Base-by-base conservation (phyloP, 2,329 filamentous ascomycete genomes). In the Apiospora pterosperma region DNA sequence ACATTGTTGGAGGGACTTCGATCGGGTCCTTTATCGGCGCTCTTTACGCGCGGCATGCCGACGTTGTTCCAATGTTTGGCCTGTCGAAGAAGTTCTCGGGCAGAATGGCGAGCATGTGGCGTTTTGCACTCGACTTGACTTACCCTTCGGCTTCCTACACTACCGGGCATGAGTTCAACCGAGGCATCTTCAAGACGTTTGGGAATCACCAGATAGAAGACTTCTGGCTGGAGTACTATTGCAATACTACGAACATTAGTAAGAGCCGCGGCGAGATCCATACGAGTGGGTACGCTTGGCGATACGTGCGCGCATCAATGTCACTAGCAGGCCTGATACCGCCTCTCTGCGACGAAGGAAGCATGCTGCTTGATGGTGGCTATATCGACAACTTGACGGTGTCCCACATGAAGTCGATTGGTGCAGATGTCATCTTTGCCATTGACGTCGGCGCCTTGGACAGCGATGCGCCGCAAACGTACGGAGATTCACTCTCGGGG, bases 71-170 rank as follows among this genome's bases (percentile, higher is more conserved):
- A 14, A 97, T 98, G 86, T 97, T 97, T 72, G 96, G 96, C 0
- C 87, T 96, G 58, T 93, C 93, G 16, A 99, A 99, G 85, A 97
- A 97, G 76, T 99, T 99, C 76, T 88, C 96, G 0, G 94, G 96
- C 5, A 91, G 96, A n/a, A 99, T 99, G 96, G 93, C 92, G 55
- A 98, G 95, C 77, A 92, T 98, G 80, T 99, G 96, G 96, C 89
- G 96, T n/a, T 97, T 99, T 76, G 94, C 94, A 1, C 83, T 99
- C 3, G 96, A 99, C 74, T 79, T 99, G 71, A 99, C 96, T 0
- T 99, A 99, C 76, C 96, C 96, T 0, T 96, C 95, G 6, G 93
- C 92, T 8, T 97, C 95, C 1, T 99, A 99, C 79, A 99, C 96
- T 0, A 99, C 96, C 0, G 96, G 96, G 0, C 96, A 99, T 75